Evolutionary conservation across 169 alveolate species (phyloP).

Genomic region (Eimeria sp.): DNA sequence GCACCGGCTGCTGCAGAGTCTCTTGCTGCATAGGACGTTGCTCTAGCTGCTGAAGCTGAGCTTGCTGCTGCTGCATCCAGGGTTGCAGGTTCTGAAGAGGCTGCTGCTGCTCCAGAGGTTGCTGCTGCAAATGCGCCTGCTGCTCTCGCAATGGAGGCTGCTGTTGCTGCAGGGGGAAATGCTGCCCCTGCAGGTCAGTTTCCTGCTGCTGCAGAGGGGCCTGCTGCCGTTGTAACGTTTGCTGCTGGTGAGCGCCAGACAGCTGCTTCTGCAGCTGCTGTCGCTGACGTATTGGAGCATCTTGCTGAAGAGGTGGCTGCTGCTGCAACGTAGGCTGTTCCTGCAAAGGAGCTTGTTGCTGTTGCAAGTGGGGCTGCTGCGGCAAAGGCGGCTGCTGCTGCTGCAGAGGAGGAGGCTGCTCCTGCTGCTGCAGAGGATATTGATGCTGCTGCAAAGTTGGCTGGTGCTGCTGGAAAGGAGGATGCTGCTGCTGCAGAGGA

Average conservation of each 20-base stretch:
- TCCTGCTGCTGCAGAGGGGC: neutral
- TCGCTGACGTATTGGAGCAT: neutral
- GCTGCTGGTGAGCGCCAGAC: neutral
- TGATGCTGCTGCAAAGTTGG: constrained; percentile 4
- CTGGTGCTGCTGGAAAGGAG: neutral
- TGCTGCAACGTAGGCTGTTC: neutral
- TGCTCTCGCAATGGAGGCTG: neutral
- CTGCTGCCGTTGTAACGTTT: neutral
- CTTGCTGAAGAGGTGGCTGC: neutral
- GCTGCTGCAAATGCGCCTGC: constrained; percentile 19
- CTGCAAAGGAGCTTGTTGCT: neutral
- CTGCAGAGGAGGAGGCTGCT: neutral
- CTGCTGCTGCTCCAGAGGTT: neutral
- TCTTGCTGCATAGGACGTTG: neutral
- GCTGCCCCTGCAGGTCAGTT: neutral
- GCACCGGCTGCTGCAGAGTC: neutral
- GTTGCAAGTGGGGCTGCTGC: neutral
- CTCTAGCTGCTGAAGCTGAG: neutral
- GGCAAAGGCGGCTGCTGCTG: neutral
- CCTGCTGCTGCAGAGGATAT: constrained; percentile 15
- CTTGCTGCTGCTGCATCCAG: neutral
- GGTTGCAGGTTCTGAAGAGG: neutral
- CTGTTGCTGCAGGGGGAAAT: neutral
- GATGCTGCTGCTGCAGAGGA: constrained; percentile 15
- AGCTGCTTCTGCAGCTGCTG: neutral